Evolutionary conservation across 2,329 filamentous ascomycete genomes (phyloP).

Genomic region (Cercospora sesami): DNA sequence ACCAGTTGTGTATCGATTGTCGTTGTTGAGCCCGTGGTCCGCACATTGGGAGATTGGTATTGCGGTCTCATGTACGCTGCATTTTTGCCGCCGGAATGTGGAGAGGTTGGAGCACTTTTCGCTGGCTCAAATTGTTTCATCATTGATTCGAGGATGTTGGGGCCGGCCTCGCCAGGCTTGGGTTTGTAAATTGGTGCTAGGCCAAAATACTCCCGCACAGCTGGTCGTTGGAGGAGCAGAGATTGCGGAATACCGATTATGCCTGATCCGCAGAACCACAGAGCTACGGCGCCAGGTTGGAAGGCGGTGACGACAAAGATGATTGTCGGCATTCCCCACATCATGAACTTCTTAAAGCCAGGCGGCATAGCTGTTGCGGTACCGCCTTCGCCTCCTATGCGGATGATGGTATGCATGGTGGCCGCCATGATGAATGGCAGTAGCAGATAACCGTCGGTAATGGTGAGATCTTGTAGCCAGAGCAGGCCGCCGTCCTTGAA

Average conservation of each 20-base stretch:
- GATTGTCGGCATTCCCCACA: constrained; percentile 54
- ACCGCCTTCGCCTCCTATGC: constrained; percentile 55
- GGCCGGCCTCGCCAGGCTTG: constrained; percentile 17
- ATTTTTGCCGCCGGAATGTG: constrained; percentile 19
- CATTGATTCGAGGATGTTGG: neutral
- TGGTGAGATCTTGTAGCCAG: constrained; percentile 79
- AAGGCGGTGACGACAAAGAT: constrained; percentile 56
- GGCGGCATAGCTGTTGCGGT: constrained; percentile 31
- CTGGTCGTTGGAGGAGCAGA: constrained; percentile 40
- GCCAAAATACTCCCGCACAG: constrained; percentile 42
- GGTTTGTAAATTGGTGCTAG: constrained; percentile 42
- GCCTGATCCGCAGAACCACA: constrained; percentile 60
- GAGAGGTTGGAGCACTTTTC: neutral
- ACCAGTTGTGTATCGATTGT: constrained; percentile 26
- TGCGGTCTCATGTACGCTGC: constrained; percentile 24
- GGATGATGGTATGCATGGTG: constrained; percentile 34
- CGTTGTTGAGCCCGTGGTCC: constrained; percentile 3
- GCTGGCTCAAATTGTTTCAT: neutral
- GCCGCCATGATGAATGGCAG: constrained; percentile 57
- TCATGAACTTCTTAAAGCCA: constrained; percentile 41
- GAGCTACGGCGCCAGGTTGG: constrained; percentile 59
- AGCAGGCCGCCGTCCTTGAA: constrained; percentile 68
- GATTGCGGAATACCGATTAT: constrained; percentile 44
- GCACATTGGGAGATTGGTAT: constrained; percentile 27
- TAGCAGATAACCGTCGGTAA: constrained; percentile 73